A percentile compares a stretch with the other conserved stretches of the same genome.
Evolutionary conservation across 371 early-diverging fungal genomes (phyloP).

Genomic region (Mycotypha africana): DNA sequence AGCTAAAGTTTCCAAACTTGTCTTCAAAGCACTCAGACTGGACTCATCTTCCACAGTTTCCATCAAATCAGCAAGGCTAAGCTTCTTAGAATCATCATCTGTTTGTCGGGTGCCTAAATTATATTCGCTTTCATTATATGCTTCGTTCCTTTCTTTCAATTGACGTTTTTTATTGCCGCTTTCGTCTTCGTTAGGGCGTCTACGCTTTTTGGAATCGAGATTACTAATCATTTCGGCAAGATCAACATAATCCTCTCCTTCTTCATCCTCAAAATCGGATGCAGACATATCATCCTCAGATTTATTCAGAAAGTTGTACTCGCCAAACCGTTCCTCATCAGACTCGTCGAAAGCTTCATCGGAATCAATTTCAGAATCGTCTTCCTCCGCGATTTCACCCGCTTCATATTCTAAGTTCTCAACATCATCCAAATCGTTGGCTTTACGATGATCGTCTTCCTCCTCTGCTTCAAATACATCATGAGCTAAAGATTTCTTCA

Average conservation of each 20-base stretch:
- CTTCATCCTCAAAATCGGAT: conserved; percentile 47
- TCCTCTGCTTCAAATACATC: conserved; percentile 57
- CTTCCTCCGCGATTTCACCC: conserved; percentile 70
- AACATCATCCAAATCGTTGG: conserved; percentile 65
- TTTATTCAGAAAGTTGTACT: conserved; percentile 59
- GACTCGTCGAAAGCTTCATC: conserved; percentile 84
- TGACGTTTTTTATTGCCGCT: conserved; percentile 38
- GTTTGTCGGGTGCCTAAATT: conserved; percentile 55
- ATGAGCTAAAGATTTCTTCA: conserved; percentile 1
- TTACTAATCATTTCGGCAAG: conserved; percentile 43
- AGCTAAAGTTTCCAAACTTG: conserved; percentile 54
- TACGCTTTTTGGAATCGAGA: conserved; percentile 43
- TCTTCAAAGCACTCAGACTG: conserved; percentile 56
- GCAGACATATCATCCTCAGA: conserved; percentile 45
- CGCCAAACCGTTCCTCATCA: conserved; percentile 80
- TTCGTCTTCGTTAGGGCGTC: conserved; percentile 33
- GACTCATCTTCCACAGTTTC: conserved; percentile 56
- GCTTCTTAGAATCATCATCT: conserved; percentile 41
- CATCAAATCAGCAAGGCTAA: conserved; percentile 75
- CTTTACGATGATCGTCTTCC: conserved; percentile 51
- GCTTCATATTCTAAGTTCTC: conserved; percentile 72
- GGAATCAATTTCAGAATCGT: conserved; percentile 92
- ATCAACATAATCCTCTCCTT: conserved; percentile 48
- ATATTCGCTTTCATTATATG: conserved; percentile 74
- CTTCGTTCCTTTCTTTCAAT: conserved; percentile 63